phyloP scores from a whole-genome alignment of 163 green algal species.

The Scenedesmus sp. region DNA sequence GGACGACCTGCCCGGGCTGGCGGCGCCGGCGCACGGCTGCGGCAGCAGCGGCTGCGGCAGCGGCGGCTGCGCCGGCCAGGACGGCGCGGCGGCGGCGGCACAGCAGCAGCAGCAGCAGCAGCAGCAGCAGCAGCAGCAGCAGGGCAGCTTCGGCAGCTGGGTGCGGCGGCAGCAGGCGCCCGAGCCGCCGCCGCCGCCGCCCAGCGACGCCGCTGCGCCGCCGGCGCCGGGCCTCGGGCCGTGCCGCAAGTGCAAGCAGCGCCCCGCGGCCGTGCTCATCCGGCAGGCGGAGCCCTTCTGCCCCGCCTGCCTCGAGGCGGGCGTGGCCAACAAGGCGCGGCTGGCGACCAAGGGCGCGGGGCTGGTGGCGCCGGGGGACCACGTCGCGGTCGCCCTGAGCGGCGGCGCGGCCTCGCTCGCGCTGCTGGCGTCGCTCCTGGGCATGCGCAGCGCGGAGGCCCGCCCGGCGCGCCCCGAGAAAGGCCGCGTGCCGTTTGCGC shows the following conservation, averaged over 20 bases:
- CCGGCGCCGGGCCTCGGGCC: background rate
- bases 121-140: background rate
- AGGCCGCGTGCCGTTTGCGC: slow-evolving; percentile 29
- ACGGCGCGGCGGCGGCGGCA: too few relatives aligned
- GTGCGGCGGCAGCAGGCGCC: background rate
- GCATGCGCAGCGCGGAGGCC: slow-evolving; percentile 12
- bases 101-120: background rate
- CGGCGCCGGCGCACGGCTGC: background rate
- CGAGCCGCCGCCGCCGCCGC: background rate
- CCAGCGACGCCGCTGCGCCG: background rate
- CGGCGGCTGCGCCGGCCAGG: background rate
- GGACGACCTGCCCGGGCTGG: background rate
- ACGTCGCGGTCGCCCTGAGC: slow-evolving; percentile 51
- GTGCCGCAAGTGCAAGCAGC: slow-evolving; percentile 39
- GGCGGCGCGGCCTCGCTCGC: slow-evolving; percentile 41
- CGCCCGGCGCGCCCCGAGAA: slow-evolving; percentile 12
- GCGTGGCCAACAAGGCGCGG: slow-evolving; percentile 51
- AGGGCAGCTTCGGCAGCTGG: slow-evolving; percentile 43
- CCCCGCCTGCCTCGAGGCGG: slow-evolving; percentile 58
- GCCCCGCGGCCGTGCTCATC: slow-evolving; percentile 39
- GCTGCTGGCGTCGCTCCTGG: slow-evolving; percentile 12
- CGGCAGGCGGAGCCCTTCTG: slow-evolving; percentile 62
- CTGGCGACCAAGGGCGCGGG: slow-evolving; percentile 47
- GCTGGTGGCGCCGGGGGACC: slow-evolving; percentile 42
- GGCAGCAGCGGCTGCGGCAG: background rate